These are phyloP conservation scores for Sclerospora graminicola DNA, from an alignment of 352 stramenopile genomes.

Conservation along the genomic window DNA sequence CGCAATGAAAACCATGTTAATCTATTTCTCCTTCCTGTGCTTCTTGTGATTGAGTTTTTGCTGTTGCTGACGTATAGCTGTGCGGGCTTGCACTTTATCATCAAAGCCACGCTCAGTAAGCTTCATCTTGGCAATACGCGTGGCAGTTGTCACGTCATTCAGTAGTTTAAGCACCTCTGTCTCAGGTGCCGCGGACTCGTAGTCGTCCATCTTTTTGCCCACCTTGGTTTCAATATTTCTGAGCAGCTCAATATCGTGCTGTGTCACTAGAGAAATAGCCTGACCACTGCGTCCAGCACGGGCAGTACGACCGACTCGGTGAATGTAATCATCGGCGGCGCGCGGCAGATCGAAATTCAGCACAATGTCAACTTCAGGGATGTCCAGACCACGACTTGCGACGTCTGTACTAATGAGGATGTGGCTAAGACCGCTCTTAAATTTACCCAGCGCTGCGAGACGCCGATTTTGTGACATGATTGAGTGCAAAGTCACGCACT, in stretches of 20 bases:
- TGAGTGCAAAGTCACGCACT: conserved; percentile 94
- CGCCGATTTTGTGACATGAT: conserved; percentile 92
- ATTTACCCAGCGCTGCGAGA: conserved; percentile 93
- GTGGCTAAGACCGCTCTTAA: conserved; percentile 89
- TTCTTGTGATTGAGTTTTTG: conserved; percentile 25
- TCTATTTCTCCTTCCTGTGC: conserved; percentile 2
- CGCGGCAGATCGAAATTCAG: conserved; percentile 96
- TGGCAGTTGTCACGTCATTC: conserved; percentile 91
- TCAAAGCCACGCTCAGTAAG: conserved; percentile 85
- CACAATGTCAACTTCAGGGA: conserved; percentile 93
- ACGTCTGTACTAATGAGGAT: conserved; percentile 97
- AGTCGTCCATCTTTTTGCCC: conserved; percentile 88
- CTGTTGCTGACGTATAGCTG: conserved; percentile 55
- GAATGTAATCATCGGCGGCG: conserved; percentile 95
- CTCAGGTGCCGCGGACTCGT: conserved; percentile 65
- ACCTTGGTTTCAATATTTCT: conserved; percentile 92
- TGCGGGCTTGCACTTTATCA: conserved; percentile 69
- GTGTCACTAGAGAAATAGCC: conserved; percentile 92
- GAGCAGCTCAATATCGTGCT: conserved; percentile 90
- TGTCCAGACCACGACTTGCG: conserved; percentile 93
- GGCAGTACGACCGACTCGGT: conserved; percentile 94
- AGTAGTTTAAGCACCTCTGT: conserved; percentile 92
- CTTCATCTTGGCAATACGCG: conserved; percentile 89
- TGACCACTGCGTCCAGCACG: conserved; percentile 85
- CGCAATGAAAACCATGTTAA: too few relatives aligned